Percentiles rank a stretch among this genome's conserved stretches.
Evolutionary conservation across 129 eudicot genomes (phyloP).

Genomic region (Flaveria brownii): DNA sequence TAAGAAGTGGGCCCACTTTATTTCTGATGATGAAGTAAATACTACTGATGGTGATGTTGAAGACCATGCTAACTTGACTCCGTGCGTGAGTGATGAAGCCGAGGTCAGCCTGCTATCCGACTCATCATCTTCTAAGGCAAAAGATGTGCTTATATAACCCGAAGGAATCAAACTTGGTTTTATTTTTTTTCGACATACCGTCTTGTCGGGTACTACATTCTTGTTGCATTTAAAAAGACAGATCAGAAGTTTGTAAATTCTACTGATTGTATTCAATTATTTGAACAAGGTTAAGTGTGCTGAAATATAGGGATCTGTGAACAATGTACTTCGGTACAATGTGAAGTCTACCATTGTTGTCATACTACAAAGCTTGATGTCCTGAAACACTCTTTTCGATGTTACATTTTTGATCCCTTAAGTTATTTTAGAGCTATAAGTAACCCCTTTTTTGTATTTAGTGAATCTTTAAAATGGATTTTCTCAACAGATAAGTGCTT

Average conservation of each 20-base stretch:
- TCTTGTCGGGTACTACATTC: neutral
- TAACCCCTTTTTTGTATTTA: neutral
- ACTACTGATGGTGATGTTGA: slow-evolving; percentile 45
- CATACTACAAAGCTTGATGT: slow-evolving; percentile 17
- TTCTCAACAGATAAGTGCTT: neutral
- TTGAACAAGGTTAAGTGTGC: slow-evolving; percentile 5
- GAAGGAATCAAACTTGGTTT: slow-evolving; percentile 5
- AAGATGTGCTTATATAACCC: slow-evolving; percentile 14
- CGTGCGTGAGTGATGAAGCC: slow-evolving; percentile 45
- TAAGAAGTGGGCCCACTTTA: slow-evolving; percentile 49
- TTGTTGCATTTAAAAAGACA: slow-evolving; percentile 26
- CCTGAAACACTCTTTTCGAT: slow-evolving; percentile 14
- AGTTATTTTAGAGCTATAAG: slow-evolving; percentile 1
- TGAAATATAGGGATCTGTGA: slow-evolving; percentile 17
- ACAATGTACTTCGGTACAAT: slow-evolving; percentile 15
- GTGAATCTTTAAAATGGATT: neutral
- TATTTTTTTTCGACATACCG: neutral
- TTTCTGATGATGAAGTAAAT: slow-evolving; percentile 25
- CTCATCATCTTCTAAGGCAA: slow-evolving; percentile 32
- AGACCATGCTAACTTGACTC: slow-evolving; percentile 31
- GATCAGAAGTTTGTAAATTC: neutral
- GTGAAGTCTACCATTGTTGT: slow-evolving; percentile 13
- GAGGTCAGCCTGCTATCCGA: slow-evolving; percentile 54
- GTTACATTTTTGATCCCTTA: slow-evolving; percentile 6
- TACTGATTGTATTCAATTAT: neutral